Base-by-base conservation (phyloP, 164 flowering plant species). In the Stephania yunnanensis region DNA sequence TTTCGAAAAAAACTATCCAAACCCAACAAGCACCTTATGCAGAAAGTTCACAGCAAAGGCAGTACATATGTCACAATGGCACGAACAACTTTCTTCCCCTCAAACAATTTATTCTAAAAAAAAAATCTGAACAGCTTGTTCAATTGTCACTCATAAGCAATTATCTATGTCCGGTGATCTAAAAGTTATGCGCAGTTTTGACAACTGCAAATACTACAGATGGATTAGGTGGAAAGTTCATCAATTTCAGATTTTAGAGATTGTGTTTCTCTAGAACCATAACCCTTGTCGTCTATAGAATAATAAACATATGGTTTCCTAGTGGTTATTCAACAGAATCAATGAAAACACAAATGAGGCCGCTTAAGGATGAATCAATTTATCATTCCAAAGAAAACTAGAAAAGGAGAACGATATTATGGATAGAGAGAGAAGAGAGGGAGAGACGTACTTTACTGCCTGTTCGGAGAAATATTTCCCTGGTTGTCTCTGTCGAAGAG, bases 381-480 rank as follows among this genome's bases (percentile, higher is more conserved):
- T 9, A 36, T 48, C 10, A 48, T 50, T 50, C 55, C 42, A 50
- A 8, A 50, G 4, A 17, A 48, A 42, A 15, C 22, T 71, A 42
- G 46, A 70, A 25, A 25, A 25, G 4, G 25, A 19, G 64, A 44
- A 71, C 65, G 75, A 75, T 53, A 74, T n/a, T 66, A 69, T 69
- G 22, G 50, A 44, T 6, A 19, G 8, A 46, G 55, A 29, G 30
- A n/a, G 70, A 75, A 36, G 42, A 36, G 42, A 36, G 42, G 42
- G 42, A 36, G 30, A n/a, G 71, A 75, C 89, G 78, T 91, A 93
- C 98, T 89, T 93, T 30, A 87, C 97, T 77, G 95, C 97, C 73
- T 91, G 97, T 80, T 92, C 97, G n/a, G 91, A 67, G 75, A 92
- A 92, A 82, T 89, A 81, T 75, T 91, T 92, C 77, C 97, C 97